These are phyloP conservation scores for Coniosporium apollinis DNA, from an alignment of 495 filamentous ascomycete species.

Conservation along the genomic window DNA sequence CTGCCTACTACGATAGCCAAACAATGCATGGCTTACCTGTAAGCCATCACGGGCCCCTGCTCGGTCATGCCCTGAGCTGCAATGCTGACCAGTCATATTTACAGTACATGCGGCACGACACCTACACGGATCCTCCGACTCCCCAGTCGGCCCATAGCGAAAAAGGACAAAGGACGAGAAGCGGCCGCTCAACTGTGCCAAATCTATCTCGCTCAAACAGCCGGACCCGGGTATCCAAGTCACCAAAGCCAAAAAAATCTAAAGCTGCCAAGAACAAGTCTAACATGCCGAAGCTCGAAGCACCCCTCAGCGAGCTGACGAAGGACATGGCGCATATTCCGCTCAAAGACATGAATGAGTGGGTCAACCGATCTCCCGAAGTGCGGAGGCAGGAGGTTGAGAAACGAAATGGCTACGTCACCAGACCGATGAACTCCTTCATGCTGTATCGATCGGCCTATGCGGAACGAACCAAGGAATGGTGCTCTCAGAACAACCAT, in stretches of 20 bases:
- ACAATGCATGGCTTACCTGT: constrained; percentile 23
- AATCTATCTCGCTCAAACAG: constrained; percentile 13
- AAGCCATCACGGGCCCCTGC: no score
- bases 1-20: constrained; percentile 34
- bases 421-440: constrained; percentile 94
- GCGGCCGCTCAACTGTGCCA: constrained; percentile 26
- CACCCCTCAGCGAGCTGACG: constrained; percentile 65
- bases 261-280: constrained; percentile 35
- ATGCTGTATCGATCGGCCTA: constrained; percentile 96
- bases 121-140: constrained; percentile 22
- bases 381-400: constrained; percentile 49
- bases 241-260: constrained; percentile 33
- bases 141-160: constrained; percentile 22
- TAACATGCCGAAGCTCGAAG: constrained; percentile 37
- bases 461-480: constrained; percentile 68
- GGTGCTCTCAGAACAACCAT: constrained; percentile 79
- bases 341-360: constrained; percentile 64
- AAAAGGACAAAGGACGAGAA: constrained; percentile 26
- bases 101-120: not conserved
- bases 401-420: constrained; percentile 58
- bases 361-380: constrained; percentile 56
- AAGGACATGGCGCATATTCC: constrained; percentile 44
- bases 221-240: constrained; percentile 24
- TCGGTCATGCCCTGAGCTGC: not conserved
- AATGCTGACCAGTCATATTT: constrained; percentile 5